Percentiles rank a stretch among this genome's conserved stretches.
Evolutionary conservation across 495 filamentous ascomycete species (phyloP).

Genomic region (Aspergillus cristatus): DNA sequence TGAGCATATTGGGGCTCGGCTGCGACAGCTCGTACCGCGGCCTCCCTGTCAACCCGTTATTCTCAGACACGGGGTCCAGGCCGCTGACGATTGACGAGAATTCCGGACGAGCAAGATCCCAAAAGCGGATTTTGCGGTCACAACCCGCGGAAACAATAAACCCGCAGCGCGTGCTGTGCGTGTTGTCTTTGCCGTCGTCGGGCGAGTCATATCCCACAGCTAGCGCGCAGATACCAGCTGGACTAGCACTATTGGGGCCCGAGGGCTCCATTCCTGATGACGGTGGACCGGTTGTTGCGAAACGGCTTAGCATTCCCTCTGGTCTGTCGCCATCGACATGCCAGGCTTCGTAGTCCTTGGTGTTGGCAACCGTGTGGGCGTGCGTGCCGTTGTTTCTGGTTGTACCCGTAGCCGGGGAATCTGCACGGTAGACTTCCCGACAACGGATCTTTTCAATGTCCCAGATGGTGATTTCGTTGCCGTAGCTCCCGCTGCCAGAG

Average conservation of each 20-base stretch:
- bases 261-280: slow-evolving; percentile 42
- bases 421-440: slow-evolving; percentile 75
- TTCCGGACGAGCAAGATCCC: slow-evolving; percentile 72
- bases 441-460: slow-evolving; percentile 87
- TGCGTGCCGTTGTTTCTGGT: slow-evolving; percentile 11
- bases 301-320: slow-evolving; percentile 81
- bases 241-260: slow-evolving; percentile 7
- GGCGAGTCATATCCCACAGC: slow-evolving; percentile 41
- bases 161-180: slow-evolving; percentile 31
- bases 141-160: slow-evolving; percentile 83
- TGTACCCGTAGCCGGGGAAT: slow-evolving; percentile 14
- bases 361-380: slow-evolving; percentile 27
- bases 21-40: slow-evolving; percentile 66
- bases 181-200: slow-evolving; percentile 32
- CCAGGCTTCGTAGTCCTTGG: slow-evolving; percentile 70
- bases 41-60: slow-evolving; percentile 27
- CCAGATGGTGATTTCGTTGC: slow-evolving; percentile 87
- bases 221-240: slow-evolving; percentile 40
- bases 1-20: slow-evolving; percentile 54
- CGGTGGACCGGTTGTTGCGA: slow-evolving; percentile 51
- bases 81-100: slow-evolving; percentile 72
- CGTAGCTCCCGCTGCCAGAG: slow-evolving; percentile 76
- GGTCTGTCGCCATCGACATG: slow-evolving; percentile 83
- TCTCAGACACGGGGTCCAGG: slow-evolving; percentile 54
- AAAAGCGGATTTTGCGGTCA: slow-evolving; percentile 87